Conservation (phyloP, 495 filamentous ascomycete species). For the Eremomyces bilateralis region DNA sequence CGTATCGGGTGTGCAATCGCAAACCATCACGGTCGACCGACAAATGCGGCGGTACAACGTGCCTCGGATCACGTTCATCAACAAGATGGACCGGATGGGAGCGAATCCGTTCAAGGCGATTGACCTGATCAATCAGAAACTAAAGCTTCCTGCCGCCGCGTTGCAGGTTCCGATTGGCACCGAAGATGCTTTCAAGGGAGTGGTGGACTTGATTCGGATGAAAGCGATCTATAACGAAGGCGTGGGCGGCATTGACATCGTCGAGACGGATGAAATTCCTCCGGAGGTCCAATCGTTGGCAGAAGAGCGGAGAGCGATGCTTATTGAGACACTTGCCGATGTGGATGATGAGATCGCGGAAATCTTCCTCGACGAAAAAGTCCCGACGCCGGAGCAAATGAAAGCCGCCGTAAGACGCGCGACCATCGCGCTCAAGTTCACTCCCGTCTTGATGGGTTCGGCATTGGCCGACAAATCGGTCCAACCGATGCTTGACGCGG, state of each 20-base stretch:
- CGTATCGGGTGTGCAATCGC: conserved; percentile 88
- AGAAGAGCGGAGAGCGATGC: conserved; percentile 54
- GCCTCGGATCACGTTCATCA: conserved; percentile 85
- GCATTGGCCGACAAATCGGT: conserved; percentile 88
- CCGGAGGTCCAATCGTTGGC: conserved; percentile 48
- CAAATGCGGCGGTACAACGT: conserved; percentile 99
- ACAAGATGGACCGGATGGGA: conserved; percentile 99
- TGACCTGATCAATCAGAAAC: conserved; percentile 89
- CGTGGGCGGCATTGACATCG: conserved; percentile 44
- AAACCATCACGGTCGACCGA: conserved; percentile 94
- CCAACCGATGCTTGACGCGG: conserved; percentile 92
- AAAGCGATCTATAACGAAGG: conserved; percentile 84
- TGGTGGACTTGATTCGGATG: conserved; percentile 87
- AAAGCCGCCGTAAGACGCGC: conserved; percentile 76
- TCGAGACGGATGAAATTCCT: conserved; percentile 62
- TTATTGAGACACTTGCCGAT: conserved; percentile 92
- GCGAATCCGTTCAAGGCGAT: conserved; percentile 96
- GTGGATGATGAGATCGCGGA: conserved; percentile 98
- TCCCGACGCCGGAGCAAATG: conserved; percentile 57
- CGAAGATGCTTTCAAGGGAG: conserved; percentile 83
- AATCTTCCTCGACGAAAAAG: conserved; percentile 71
- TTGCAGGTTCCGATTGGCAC: conserved; percentile 88
- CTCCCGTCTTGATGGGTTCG: conserved; percentile 89
- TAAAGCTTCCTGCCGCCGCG: conserved; percentile 79
- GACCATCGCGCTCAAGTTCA: conserved; percentile 77